Conservation (phyloP, 495 filamentous ascomycete species). For the Tuber brumale region DNA sequence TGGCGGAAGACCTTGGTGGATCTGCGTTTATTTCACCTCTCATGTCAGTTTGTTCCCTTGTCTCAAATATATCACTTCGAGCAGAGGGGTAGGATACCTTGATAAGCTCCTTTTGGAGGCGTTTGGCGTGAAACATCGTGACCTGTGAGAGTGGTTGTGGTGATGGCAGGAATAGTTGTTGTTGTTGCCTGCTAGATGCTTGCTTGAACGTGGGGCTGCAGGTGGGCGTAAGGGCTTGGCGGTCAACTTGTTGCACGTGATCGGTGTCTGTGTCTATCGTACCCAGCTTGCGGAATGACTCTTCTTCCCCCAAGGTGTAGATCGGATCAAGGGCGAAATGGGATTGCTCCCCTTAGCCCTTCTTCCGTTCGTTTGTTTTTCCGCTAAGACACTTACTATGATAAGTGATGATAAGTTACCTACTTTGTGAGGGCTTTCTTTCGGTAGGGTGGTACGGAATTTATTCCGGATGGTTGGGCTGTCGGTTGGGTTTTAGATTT, state of each 20-base stretch:
- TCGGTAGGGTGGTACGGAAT: not conserved
- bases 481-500: not conserved
- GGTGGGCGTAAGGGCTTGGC: not conserved
- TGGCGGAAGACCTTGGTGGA: slow-evolving; percentile 52
- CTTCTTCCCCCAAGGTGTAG: not conserved
- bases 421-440: not conserved
- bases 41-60: not conserved
- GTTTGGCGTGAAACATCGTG: slow-evolving; percentile 35
- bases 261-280: not conserved
- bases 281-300: not conserved
- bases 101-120: slow-evolving; percentile 27
- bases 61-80: not conserved
- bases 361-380: not conserved
- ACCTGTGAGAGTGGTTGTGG: not conserved
- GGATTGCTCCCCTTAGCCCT: not conserved
- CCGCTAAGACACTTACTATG: too few species aligned
- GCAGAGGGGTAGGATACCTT: slow-evolving; percentile 14
- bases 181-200: not conserved
- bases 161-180: not conserved
- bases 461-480: not conserved
- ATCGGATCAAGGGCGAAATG: not conserved
- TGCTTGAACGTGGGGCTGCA: not conserved
- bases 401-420: not conserved
- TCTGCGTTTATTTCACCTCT: slow-evolving; percentile 42
- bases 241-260: not conserved